Evolutionary conservation across 148 eudicot species (phyloP), one percentile per base, ranked within the genome.

Genomic region (Nepenthes gracilis): DNA sequence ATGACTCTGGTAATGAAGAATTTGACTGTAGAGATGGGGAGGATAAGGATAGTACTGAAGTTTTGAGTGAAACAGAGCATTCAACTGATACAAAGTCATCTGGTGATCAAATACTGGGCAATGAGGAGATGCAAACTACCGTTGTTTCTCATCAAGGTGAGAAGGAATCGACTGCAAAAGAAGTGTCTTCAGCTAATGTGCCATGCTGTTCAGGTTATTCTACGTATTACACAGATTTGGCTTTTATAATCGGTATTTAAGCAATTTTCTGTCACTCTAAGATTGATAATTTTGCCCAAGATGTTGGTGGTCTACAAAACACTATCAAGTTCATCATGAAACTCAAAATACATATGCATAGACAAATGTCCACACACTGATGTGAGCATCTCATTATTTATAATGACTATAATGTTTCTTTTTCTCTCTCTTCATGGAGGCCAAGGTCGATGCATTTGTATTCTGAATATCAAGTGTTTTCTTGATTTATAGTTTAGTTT

Each of bases 161-260:
- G 53, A 49, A 49, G 11, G 53, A 3, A 49, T 49, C 4, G 4
- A 11, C 15, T 49, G 3, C 15, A n/a, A 11, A 64, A 34, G 14
- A 37, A 6, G 75, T 60, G 43, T 60, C 62, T 52, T 50, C 43
- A 11, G 38, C 37, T 55, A 40, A 37, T 67, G 60, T 43, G 52
- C 50, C 61, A 47, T 35, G 32, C 43, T 71, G 45, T 67, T 63
- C 78, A 77, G 87, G 87, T 82, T 57, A n/a, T 55, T 57, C 36
- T 54, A 47, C 34, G 60, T 32, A 43, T 34, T 5, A 14, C 23
- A 45, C 23, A 36, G 32, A 38, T 61, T 54, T 15, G 47, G 38
- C 50, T 58, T 14, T 45, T 40, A 8, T 40, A 3, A 40, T 40
- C 8, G 45, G 45, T 40, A 3, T 40, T 3, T 8, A 40, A 8